Evolutionary conservation across 75 land plant genomes (phyloP).

Genomic region (Selaginella tamariscina): DNA sequence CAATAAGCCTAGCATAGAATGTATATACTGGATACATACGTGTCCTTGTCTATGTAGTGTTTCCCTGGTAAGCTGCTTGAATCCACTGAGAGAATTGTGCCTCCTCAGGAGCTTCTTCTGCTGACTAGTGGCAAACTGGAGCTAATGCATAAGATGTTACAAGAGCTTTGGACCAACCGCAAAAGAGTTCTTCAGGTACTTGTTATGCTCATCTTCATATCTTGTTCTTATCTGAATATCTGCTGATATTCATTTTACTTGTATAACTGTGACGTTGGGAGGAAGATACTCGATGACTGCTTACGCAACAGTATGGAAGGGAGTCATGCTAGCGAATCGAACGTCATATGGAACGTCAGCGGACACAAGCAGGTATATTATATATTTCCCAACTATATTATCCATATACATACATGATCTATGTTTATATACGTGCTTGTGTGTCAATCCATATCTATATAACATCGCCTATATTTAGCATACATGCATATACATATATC

Average conservation of each 20-base stretch:
- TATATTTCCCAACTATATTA: too few relatives aligned
- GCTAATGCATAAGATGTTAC: constrained; percentile 54
- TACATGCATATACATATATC: too few relatives aligned
- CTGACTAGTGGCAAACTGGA: constrained; percentile 75
- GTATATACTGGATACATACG: too few relatives aligned
- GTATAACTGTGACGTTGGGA: too few relatives aligned
- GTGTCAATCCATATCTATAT: too few relatives aligned
- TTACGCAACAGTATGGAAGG: constrained; percentile 73
- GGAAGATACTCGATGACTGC: constrained; percentile 55
- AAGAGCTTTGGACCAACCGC: constrained; percentile 3
- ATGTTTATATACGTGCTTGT: too few relatives aligned
- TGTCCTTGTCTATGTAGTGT: too few relatives aligned
- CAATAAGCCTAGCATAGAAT: too few relatives aligned
- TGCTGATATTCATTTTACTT: neutral
- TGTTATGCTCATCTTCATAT: neutral
- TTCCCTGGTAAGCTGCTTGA: constrained; percentile 40
- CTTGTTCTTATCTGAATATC: neutral
- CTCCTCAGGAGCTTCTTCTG: constrained; percentile 34
- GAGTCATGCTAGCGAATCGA: constrained; percentile 83
- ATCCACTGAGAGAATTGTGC: constrained; percentile 24
- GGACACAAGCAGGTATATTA: constrained; percentile 44
- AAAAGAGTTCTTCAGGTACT: constrained; percentile 19
- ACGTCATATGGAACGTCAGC: constrained; percentile 22
- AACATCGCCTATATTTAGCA: too few relatives aligned
- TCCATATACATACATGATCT: too few relatives aligned